Base-by-base conservation (phyloP, 805 yeast genomes). In the Debaryomyces hansenii region DNA sequence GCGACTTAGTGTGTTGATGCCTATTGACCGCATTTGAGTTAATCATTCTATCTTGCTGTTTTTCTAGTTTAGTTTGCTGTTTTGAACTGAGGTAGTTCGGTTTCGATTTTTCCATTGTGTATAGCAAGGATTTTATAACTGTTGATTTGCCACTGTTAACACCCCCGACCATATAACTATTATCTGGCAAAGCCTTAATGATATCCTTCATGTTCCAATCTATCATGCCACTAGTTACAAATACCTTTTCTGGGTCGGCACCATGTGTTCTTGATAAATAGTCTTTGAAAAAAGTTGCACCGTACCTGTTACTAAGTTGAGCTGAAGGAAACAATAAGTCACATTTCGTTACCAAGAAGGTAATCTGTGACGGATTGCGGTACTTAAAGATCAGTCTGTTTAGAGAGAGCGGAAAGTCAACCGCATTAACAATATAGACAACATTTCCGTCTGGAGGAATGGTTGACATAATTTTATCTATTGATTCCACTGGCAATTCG, bases 101-200 rank as follows among this genome's bases (percentile, higher is more conserved):
- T 14, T 50, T 45, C 24, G 47, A 41, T 38, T 51, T 43, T 20
- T 46, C 42, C 14, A 36, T 33, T 4, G 40, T 44, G 37, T 59
- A 63, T 20, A 78, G 49, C 15, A 85, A 51, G 15, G 80, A 56
- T 52, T 75, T 78, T 1, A 85, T 70, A 32, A 87, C 53, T 1
- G 85, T 73, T 2, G 89, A 81, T 59, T 87, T 87, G 0, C 95
- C 95, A 11, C 79, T 74, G 56, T 87, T 87, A 9, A 85, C 81
- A 48, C 74, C 75, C 1, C 95, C 95, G 16, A 86, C 66, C 27
- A 87, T 62, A 55, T 79, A 83, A 6, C 78, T 60, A 28, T 67
- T 64, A 32, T 59, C 56, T 4, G 71, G 70, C 6, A 85, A 56
- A 5, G 55, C 55, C 1, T 63, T 54, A 7, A 72, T 51, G 2